phyloP scores from a whole-genome alignment of 2,329 filamentous ascomycete species.

The Fusarium xylarioides region DNA sequence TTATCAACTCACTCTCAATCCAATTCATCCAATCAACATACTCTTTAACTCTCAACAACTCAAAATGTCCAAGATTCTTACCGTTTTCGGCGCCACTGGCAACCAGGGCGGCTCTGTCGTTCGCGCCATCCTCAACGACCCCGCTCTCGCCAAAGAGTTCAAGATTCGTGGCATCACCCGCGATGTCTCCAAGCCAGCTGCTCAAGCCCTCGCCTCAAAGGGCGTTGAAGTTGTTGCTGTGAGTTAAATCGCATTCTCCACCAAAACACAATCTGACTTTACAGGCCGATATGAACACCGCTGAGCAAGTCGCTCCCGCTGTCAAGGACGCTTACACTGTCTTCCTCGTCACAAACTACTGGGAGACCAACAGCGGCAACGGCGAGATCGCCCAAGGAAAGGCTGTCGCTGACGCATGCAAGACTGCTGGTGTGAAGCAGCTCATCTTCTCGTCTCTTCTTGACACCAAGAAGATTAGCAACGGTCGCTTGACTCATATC shows the following conservation, averaged over 20 bases:
- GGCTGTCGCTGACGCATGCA: slow-evolving; percentile 56
- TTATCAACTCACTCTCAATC: background rate
- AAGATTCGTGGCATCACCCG: slow-evolving; percentile 58
- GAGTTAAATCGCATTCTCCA: background rate
- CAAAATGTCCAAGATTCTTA: slow-evolving; percentile 50
- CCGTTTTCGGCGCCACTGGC: slow-evolving; percentile 60
- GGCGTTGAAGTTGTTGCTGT: slow-evolving; percentile 56
- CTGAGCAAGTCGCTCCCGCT: slow-evolving; percentile 48
- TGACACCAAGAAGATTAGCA: slow-evolving; percentile 49
- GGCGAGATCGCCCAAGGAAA: slow-evolving; percentile 55
- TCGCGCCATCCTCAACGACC: slow-evolving; percentile 55
- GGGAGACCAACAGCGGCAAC: slow-evolving; percentile 47
- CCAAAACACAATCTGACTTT: background rate
- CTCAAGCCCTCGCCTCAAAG: slow-evolving; percentile 49
- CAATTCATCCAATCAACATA: fast-evolving
- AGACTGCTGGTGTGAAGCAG: slow-evolving; percentile 55
- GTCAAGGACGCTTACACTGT: slow-evolving; percentile 55
- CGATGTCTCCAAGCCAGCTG: slow-evolving; percentile 52
- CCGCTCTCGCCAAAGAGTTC: slow-evolving; percentile 55
- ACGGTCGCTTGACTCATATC: slow-evolving; percentile 51
- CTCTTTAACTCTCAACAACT: background rate
- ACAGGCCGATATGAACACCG: slow-evolving; percentile 54
- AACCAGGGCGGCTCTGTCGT: slow-evolving; percentile 61
- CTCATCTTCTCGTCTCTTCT: slow-evolving; percentile 58
- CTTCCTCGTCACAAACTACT: slow-evolving; percentile 53